phyloP scores from a whole-genome alignment of 768 basidiomycete genomes.

The Coprinopsis strossmayeri region DNA sequence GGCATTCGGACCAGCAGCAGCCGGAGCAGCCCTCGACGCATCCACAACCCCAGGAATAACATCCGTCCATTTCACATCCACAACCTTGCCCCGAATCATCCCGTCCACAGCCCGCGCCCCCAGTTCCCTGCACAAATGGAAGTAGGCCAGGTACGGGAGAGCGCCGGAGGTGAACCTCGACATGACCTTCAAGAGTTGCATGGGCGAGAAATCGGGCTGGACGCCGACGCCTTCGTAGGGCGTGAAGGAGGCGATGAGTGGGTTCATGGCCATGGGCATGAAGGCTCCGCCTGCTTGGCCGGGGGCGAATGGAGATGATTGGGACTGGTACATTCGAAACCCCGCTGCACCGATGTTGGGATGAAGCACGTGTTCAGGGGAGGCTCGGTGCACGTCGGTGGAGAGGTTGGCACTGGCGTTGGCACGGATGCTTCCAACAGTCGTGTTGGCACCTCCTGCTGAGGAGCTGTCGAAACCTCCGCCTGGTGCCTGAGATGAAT shows the following conservation, averaged over 20 bases:
- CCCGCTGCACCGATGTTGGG: constrained; percentile 55
- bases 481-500: constrained; percentile 58
- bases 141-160: constrained; percentile 66
- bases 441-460: constrained; percentile 16
- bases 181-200: constrained; percentile 80
- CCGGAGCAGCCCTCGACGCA: not conserved
- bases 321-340: constrained; percentile 51
- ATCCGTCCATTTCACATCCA: constrained; percentile 76
- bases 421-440: constrained; percentile 13
- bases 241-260: constrained; percentile 9
- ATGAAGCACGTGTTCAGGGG: constrained; percentile 43
- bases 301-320: too few relatives aligned
- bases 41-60: constrained; percentile 3
- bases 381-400: constrained; percentile 21
- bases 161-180: constrained; percentile 62
- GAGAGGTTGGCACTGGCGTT: constrained; percentile 5
- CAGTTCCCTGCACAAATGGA: constrained; percentile 76
- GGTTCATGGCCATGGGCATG: too few relatives aligned
- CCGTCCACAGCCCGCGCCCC: constrained; percentile 80
- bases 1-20: not conserved
- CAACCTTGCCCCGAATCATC: constrained; percentile 71
- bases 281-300: too few relatives aligned
- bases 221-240: constrained; percentile 7
- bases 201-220: constrained; percentile 58
- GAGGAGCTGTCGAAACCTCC: constrained; percentile 14